Base-by-base conservation (phyloP, 495 filamentous ascomycete species). In the Parathielavia appendiculata region DNA sequence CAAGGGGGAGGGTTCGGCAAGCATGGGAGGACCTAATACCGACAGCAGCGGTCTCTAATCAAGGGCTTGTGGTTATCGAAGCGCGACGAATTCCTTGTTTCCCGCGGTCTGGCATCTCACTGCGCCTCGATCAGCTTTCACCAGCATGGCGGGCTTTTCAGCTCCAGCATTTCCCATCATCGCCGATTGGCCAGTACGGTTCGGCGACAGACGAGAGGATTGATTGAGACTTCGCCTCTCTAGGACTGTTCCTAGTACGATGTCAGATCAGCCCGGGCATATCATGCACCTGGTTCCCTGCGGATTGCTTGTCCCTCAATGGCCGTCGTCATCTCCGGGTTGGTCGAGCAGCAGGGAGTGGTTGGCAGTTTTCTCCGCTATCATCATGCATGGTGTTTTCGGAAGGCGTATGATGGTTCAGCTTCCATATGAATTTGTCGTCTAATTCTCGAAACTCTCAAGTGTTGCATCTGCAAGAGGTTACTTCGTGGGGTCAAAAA, bases 321-420 rank as follows among this genome's bases (percentile, higher is more conserved):
- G 32, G 52, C 52, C n/a, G n/a, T n/a, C n/a, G 45, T 44, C 19
- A 19, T 44, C 39, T 14, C 9, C 16, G 35, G 13, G 5, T 1
- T 30, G 13, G 30, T n/a, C 7, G 12, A 41, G 6, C 38, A n/a
- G 38, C 51, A 19, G 40, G 23, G 39, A 36, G 23, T 40, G 39
- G n/a, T 50, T 48, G 17, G 50, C 39, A 47, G 43, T 41, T 51
- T 54, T 47, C 47, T 57, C 47, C 40, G 53, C 56, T 57, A 44
- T 55, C 39, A 62, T 58, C 52, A 50, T 56, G 57, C 49, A 55
- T 46, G 54, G 64, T 58, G 32, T 56, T 61, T n/a, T 17, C 51
- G 45, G 52, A 55, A 54, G 17, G 51, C 51, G 40, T 63, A 51
- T 52, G 12, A 12, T 14, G 43, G 30, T 6, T 47, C 30, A 13